Evolutionary conservation across 2,329 filamentous ascomycete genomes (phyloP), one percentile per base, ranked within the genome.

Genomic region (Monilinia laxa): DNA sequence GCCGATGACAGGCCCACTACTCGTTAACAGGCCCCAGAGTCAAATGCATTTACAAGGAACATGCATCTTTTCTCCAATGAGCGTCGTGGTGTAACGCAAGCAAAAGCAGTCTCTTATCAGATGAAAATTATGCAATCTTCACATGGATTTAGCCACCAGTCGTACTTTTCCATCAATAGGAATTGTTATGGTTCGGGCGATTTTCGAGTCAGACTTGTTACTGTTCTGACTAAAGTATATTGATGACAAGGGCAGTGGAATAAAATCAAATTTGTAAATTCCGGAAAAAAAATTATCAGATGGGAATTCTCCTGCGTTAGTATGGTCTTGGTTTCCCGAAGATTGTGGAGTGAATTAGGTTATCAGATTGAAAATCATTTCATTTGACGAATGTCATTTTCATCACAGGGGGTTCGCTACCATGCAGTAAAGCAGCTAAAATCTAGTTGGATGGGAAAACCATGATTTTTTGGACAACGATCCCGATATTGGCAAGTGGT

Each of bases 281-380:
- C 9, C 56, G 40, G n/a, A 35, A 25, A 16, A 16, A 23, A 31
- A 31, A 4, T 59, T 59, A 59, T 59, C 56, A 47, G 56, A 60
- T 60, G 42, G 28, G 7, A 49, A 60, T 38, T 51, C 20, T 35
- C 25, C 57, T 59, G 31, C 7, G 7, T 5, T 35, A 35, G 57
- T 18, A n/a, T 1, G 47, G 20, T 20, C 40, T 47, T 59, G 20
- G 18, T 3, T n/a, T n/a, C 28, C 18, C 18, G 31, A 51, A 38
- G 47, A 23, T 20, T 51, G 20, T 51, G 58, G 28, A 38, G 12
- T 35, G 9, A 20, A 18, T 51, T 60, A 12, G n/a, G 58, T 60
- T 60, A 60, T 60, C 45, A 60, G 58, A 60, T 60, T 60, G 45
- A 51, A 51, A 38, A 51, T 60, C 58, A 51, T 51, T 60, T 60